These are phyloP conservation scores for Ammopiptanthus mongolicus DNA, from an alignment of 306 rosid genomes.

Conservation along the genomic window DNA sequence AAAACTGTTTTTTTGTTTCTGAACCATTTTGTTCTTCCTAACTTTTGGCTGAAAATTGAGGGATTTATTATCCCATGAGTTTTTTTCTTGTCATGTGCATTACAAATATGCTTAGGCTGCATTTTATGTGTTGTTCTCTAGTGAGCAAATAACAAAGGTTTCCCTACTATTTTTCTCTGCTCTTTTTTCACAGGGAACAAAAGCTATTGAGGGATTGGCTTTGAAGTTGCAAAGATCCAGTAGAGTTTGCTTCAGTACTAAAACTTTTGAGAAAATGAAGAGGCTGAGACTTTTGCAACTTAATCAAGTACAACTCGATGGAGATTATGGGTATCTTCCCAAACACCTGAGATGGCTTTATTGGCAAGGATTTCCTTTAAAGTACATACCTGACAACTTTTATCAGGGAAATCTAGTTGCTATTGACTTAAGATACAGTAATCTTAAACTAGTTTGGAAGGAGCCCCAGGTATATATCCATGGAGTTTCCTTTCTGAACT, in stretches of 20 bases:
- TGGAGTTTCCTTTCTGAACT: not conserved
- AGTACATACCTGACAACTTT: too few relatives aligned
- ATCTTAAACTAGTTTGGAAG: too few relatives aligned
- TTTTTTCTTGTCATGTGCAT: not conserved
- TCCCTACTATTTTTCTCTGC: not conserved
- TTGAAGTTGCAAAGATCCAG: not conserved
- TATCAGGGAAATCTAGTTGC: slow-evolving; percentile 17
- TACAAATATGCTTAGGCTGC: not conserved
- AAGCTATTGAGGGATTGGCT: slow-evolving; percentile 18
- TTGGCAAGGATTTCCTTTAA: slow-evolving; percentile 32
- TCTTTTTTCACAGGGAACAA: slow-evolving; percentile 10
- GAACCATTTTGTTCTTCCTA: not conserved
- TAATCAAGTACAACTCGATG: not conserved
- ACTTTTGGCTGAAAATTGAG: not conserved
- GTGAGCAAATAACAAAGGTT: not conserved
- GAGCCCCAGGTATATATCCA: slow-evolving; percentile 21
- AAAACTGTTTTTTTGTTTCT: not conserved
- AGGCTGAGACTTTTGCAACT: slow-evolving; percentile 38
- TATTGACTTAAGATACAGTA: too few relatives aligned
- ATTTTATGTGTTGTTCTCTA: not conserved
- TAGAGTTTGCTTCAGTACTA: not conserved
- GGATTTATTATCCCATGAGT: not conserved
- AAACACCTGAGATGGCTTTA: slow-evolving; percentile 27
- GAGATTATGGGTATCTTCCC: slow-evolving; percentile 25
- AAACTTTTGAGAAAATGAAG: slow-evolving; percentile 34